Percentiles rank a stretch among this genome's conserved stretches.
phyloP scores from a whole-genome alignment of 495 filamentous ascomycete species.

The Astrocystis sublimbata region DNA sequence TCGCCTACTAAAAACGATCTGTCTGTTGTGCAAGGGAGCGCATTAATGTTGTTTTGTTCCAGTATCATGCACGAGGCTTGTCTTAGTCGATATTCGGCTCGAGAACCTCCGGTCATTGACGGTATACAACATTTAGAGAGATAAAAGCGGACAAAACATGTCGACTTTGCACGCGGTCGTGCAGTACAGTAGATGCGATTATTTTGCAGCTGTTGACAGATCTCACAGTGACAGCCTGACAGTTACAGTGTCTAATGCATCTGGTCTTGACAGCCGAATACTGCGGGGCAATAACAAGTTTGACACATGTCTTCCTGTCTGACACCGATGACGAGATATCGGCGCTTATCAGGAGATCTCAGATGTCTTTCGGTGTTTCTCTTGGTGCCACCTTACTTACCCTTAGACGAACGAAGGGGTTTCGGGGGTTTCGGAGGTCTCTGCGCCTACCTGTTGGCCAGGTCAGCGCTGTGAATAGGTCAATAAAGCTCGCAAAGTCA shows the following conservation, averaged over 20 bases:
- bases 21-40: too few relatives aligned
- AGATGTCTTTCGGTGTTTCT: conserved; percentile 1
- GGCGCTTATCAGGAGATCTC: not conserved
- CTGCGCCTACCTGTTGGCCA: not conserved
- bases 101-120: not conserved
- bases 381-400: not conserved
- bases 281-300: not conserved
- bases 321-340: not conserved
- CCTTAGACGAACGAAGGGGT: not conserved
- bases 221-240: too few relatives aligned
- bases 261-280: not conserved
- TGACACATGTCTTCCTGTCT: not conserved
- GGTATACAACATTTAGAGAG: not conserved
- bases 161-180: not conserved
- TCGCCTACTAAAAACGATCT: not conserved
- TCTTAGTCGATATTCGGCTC: not conserved
- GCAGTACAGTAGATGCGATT: too few relatives aligned
- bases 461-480: not conserved
- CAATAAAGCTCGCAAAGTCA: not conserved
- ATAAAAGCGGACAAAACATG: not conserved
- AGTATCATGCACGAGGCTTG: not conserved
- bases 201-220: too few relatives aligned
- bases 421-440: not conserved
- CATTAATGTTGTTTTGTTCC: not conserved
- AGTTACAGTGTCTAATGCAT: not conserved